Evolutionary conservation across 257 asterid species (phyloP), one percentile per base, ranked within the genome.

Genomic region (Linaria vulgaris): DNA sequence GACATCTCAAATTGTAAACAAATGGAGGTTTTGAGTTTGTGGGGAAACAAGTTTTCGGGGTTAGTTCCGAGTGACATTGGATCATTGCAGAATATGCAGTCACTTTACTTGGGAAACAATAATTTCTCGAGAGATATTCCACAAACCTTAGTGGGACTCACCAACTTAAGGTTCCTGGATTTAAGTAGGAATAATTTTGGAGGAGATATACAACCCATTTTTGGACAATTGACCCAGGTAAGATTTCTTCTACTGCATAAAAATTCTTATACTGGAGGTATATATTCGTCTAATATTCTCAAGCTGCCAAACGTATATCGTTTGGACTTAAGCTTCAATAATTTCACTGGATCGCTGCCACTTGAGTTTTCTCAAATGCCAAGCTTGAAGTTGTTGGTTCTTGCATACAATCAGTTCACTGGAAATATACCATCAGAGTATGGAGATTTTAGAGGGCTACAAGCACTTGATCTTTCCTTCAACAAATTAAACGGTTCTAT

Each of bases 381-480:
- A 6, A 81, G 76, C 66, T 73, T 94, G 38, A 81, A 61, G 74
- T 90, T 86, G 73, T 68, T 94, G 74, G 67, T 88, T 63, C 95
- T 94, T 19, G 88, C 99, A 12, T 63, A 63, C 73, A 94, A 90
- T 74, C 79, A 64, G 14, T 94, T 90, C 74, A 66, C 76, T 7
- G 99, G 97, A 7, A 68, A 50, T 48, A 88, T 94, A 69, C 99
- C 99, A 16, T 37, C 72, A 3, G 90, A 79, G 65, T 94, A 81
- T 21, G 97, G 99, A 21, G 54, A 77, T 54, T 74, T 94, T 11
- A 67, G 61, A 1, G 80, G 82, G 0, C 85, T 94, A 20, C 99
- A 94, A 61, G 96, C 94, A 6, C 80, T 94, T 55, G 99, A 94
- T 72, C 85, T 94, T 24, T 94, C 99, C 21, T 90, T 73, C 77